Evolutionary conservation across 352 stramenopile species (phyloP), one percentile per base, ranked within the genome.

Genomic region (Aphanomyces stellatus): DNA sequence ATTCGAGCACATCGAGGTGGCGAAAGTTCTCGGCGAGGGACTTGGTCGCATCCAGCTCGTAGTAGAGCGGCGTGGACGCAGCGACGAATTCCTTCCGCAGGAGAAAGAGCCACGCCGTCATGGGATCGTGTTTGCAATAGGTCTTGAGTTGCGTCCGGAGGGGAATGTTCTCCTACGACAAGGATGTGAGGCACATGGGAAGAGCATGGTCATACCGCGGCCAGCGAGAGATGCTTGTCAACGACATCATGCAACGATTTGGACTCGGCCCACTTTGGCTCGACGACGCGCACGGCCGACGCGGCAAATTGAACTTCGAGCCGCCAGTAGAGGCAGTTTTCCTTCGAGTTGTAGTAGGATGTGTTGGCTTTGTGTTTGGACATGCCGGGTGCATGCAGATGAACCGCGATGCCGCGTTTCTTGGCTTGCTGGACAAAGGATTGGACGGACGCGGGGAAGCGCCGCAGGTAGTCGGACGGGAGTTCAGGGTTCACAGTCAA

Each of bases 1-100:
- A 94, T 65, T 94, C 86, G 6, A 94, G 80, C 8, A 94, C 63
- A 2, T 78, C 77, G 62, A 92, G 91, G 34, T 82, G 83, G 59
- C 88, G 87, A 31, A 94, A 41, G 48, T 88, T 90, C 61, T 79
- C 87, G 69, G 81, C 83, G 15, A 94, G 69, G 7, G 75, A 80
- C 34, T 73, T 63, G n/a, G 72, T 77, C 35, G 82, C 78, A 56
- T 91, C 76, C 31, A 94, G 63, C 17, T 75, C 74, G 66, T 91
- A 91, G 73, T 83, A 94, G 65, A 90, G 79, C 15, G 81, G 76
- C 49, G 86, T 70, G 1, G 80, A 84, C 31, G 82, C 78, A 1
- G 76, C 71, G 0, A 79, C 83, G 49, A 94, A 94, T 71, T 94
- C 83, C 71, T 89, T 91, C 48, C 82, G 78, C 5, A 92, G 69